Percentiles rank a stretch among this genome's conserved stretches.
Evolutionary conservation across 2,329 filamentous ascomycete genomes (phyloP).

Genomic region (Phialemonium atrogriseum): DNA sequence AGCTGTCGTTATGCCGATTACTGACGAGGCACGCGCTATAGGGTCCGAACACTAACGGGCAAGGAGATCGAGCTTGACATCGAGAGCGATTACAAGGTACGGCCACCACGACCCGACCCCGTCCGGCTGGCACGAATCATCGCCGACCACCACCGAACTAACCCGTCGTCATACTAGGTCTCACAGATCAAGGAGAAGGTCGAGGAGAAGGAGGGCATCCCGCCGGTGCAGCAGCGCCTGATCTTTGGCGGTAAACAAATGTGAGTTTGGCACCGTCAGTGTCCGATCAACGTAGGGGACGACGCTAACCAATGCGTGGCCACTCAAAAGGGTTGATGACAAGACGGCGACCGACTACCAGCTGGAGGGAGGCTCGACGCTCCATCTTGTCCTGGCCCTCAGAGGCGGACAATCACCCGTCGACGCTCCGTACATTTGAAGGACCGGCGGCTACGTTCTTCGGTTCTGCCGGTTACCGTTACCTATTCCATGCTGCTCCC

Average conservation of each 20-base stretch:
- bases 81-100: constrained; percentile 85
- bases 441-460: too few relatives aligned
- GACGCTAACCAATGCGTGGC: constrained; percentile 3
- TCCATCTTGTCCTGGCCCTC: constrained; percentile 92
- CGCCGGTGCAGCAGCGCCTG: constrained; percentile 89
- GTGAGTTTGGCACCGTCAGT: constrained; percentile 38
- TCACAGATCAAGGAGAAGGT: constrained; percentile 97
- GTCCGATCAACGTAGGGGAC: not conserved
- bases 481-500: too few relatives aligned
- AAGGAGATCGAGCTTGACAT: constrained; percentile 99
- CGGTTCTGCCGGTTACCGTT: too few relatives aligned
- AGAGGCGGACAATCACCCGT: constrained; percentile 54
- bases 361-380: constrained; percentile 83
- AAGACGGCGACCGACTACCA: constrained; percentile 87
- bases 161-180: constrained; percentile 59
- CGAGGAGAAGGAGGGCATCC: constrained; percentile 98
- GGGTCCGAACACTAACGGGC: constrained; percentile 93
- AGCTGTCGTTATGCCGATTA: not conserved
- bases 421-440: constrained; percentile 8
- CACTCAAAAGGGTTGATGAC: constrained; percentile 76
- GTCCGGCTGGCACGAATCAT: not conserved
- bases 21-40: constrained; percentile 26
- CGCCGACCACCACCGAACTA: not conserved
- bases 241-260: constrained; percentile 99
- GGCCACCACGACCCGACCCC: constrained; percentile 6